These are phyloP conservation scores for Coelastrella sp. DNA, from an alignment of 139 green algal species.

Conservation along the genomic window DNA sequence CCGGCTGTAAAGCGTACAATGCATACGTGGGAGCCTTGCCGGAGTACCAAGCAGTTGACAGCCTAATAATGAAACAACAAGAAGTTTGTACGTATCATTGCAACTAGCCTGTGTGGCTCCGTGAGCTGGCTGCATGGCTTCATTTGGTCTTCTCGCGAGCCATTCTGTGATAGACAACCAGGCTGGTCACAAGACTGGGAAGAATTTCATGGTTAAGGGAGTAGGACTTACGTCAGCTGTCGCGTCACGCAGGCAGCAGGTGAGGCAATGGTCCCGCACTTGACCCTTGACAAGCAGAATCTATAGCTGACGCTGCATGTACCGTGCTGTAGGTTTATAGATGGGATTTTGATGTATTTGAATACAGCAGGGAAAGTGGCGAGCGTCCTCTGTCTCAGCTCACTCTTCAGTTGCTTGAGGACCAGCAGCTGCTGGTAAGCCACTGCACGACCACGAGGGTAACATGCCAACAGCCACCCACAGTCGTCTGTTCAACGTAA, in stretches of 20 bases:
- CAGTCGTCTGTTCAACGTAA: no score
- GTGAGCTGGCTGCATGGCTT: background rate
- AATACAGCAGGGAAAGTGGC: conserved; percentile 40
- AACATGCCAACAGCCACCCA: no score
- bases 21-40: no score
- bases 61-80: no score
- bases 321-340: conserved; percentile 55
- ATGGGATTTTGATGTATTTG: conserved; percentile 74
- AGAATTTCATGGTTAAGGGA: background rate
- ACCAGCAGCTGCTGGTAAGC: conserved; percentile 65
- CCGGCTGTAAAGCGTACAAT: no score
- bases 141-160: background rate
- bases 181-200: background rate
- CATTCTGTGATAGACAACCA: background rate
- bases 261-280: background rate
- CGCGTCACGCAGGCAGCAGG: background rate
- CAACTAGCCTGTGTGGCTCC: background rate
- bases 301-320: no score
- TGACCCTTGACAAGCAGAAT: no score
- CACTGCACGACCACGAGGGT: no score
- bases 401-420: conserved; percentile 64
- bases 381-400: conserved; percentile 59
- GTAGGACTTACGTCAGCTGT: background rate
- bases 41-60: no score
- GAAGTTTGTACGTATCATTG: no score